These are phyloP conservation scores for Neurospora africana DNA, from an alignment of 495 filamentous ascomycete species.

Conservation along the genomic window DNA sequence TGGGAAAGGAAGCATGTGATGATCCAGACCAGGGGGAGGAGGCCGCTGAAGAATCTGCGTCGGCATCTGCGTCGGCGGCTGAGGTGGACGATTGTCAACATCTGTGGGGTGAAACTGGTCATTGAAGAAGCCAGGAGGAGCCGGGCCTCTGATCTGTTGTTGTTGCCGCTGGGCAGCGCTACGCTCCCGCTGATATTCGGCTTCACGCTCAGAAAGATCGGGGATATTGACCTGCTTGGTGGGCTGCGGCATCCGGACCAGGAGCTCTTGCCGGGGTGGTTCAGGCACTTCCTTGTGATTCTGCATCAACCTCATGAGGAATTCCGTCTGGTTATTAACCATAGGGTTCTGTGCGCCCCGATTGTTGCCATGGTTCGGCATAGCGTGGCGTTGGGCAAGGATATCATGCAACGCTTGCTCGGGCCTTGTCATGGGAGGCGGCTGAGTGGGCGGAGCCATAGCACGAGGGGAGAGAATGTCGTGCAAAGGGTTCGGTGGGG, in stretches of 20 bases:
- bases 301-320: conserved; percentile 47
- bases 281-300: conserved; percentile 33
- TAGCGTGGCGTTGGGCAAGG: conserved; percentile 38
- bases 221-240: conserved; percentile 19
- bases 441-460: conserved; percentile 24
- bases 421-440: conserved; percentile 28
- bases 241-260: conserved; percentile 19
- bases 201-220: conserved; percentile 30
- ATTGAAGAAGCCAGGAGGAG: conserved; percentile 32
- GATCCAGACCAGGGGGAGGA: conserved; percentile 40
- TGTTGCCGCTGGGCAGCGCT: conserved; percentile 16
- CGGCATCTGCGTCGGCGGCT: conserved; percentile 30
- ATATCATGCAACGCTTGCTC: conserved; percentile 46
- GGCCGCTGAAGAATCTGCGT: conserved; percentile 48
- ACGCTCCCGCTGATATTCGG: conserved; percentile 30
- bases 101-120: conserved; percentile 34
- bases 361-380: conserved; percentile 26
- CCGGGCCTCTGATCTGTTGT: conserved; percentile 16
- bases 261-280: conserved; percentile 29
- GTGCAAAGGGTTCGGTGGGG: conserved; percentile 17
- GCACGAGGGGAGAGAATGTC: conserved; percentile 36
- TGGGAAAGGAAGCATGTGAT: conserved; percentile 38
- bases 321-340: conserved; percentile 42
- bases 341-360: conserved; percentile 29
- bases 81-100: conserved; percentile 22